phyloP scores from a whole-genome alignment of 1,284 basidiomycete genomes.

The Exsudoporus floridanus region DNA sequence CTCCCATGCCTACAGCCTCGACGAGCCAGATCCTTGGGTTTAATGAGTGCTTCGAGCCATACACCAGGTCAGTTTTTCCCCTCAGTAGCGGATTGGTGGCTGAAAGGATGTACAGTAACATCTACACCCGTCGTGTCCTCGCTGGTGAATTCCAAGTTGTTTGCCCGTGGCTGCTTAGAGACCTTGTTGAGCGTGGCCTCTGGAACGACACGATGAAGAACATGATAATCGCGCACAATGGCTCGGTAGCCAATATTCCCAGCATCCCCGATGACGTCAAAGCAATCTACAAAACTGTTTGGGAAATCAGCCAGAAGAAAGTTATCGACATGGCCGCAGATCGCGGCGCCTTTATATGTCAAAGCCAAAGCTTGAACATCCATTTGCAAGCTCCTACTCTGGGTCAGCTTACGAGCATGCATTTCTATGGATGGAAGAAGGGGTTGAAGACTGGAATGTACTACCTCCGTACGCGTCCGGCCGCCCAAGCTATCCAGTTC shows the following conservation, averaged over 20 bases:
- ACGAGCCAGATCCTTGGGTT: constrained; percentile 98
- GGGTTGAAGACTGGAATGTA: constrained; percentile 99
- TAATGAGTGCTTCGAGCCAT: constrained; percentile 99
- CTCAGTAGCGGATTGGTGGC: neutral
- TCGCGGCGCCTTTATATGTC: constrained; percentile 98
- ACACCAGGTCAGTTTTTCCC: constrained; percentile 67
- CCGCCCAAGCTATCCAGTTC: constrained; percentile 97
- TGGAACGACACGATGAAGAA: constrained; percentile 99
- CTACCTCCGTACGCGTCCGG: constrained; percentile 93
- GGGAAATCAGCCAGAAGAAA: constrained; percentile 99
- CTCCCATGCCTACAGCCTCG: constrained; percentile 99
- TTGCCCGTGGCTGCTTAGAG: constrained; percentile 96
- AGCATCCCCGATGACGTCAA: constrained; percentile 88
- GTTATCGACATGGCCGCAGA: constrained; percentile 98
- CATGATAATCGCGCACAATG: constrained; percentile 96
- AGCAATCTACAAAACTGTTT: constrained; percentile 97
- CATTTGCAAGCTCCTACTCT: constrained; percentile 91
- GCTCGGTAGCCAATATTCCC: constrained; percentile 90
- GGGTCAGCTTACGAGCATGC: constrained; percentile 97
- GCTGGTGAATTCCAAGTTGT: constrained; percentile 99
- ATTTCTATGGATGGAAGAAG: constrained; percentile 99
- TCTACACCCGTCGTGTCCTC: constrained; percentile 98
- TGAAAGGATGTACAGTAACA: constrained; percentile 64
- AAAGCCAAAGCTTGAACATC: constrained; percentile 89
- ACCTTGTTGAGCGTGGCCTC: constrained; percentile 91